Conservation (phyloP, 306 rosid species). For the Sophora flavescens region DNA sequence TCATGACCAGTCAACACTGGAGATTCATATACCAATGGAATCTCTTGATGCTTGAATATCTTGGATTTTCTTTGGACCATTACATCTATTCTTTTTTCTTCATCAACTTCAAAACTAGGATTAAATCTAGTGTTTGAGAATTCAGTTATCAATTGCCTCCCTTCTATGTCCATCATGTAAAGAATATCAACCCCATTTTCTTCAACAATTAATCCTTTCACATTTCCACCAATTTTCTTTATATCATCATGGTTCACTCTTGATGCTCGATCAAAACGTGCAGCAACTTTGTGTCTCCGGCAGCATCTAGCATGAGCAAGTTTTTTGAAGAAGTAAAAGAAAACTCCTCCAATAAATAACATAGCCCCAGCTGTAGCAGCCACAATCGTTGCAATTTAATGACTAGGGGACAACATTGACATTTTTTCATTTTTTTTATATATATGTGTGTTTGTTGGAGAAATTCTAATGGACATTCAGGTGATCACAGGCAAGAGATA, state of each 20-base stretch:
- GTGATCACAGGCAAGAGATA: not conserved
- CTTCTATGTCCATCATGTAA: constrained; percentile 58
- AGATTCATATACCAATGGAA: constrained; percentile 26
- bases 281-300: constrained; percentile 40
- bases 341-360: constrained; percentile 49
- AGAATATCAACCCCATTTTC: constrained; percentile 62
- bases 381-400: constrained; percentile 55
- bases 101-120: constrained; percentile 61
- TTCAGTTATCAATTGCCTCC: constrained; percentile 44
- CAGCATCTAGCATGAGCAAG: constrained; percentile 41
- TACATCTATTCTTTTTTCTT: constrained; percentile 58
- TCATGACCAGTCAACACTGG: not conserved
- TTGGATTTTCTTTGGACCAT: constrained; percentile 43
- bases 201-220: constrained; percentile 58
- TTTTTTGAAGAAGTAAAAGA: constrained; percentile 53
- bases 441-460: constrained; percentile 19
- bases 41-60: constrained; percentile 22
- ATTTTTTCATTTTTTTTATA: too few relatives aligned
- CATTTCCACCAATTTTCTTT: constrained; percentile 52
- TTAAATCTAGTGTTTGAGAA: constrained; percentile 55
- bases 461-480: too few relatives aligned
- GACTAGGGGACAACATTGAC: constrained; percentile 52
- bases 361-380: constrained; percentile 62
- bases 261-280: constrained; percentile 50
- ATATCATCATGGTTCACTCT: constrained; percentile 47